Base-by-base conservation (phyloP, 1,284 basidiomycete genomes). In the Apiotrichum veenhuisii region DNA sequence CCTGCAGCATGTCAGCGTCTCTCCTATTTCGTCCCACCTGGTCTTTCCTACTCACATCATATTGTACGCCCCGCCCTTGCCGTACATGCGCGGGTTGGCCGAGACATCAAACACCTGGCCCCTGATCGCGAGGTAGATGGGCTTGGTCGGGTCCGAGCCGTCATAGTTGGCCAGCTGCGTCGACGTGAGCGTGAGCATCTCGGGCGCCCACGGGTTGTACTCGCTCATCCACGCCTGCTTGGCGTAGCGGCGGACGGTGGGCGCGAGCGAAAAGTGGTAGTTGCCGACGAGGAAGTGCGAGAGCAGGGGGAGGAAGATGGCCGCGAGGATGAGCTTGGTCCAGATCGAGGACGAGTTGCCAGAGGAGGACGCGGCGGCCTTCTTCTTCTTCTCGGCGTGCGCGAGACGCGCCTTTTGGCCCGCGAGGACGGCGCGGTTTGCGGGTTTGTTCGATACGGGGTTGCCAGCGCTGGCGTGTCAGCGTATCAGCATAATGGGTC, bases 381-480 rank as follows among this genome's bases (percentile, higher is more conserved):
- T 4, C 25, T n/a, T 46, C 26, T 30, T 20, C 33, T 41, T 34
- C 36, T 37, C 7, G 20, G 70, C 62, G 55, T 69, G 69, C n/a
- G 60, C 70, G 18, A 60, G 44, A 3, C 70, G 64, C 33, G 57
- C 52, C 15, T 64, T 59, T 44, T 74, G 69, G 33, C 65, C 59
- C 5, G 63, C 55, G 12, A 77, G 64, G 37, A 73, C 66, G 5
- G 71, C 65, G 30, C 53, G 86, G 53, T 75, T 92, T 18, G 87
- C 87, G 10, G 79, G 76, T 45, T 81, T 92, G 30, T 74, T 87
- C 15, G 81, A 84, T 34, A 79, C 81, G 4, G 85, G 83, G 7
- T 81, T 79, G 56, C 80, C 77, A 22, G 87, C 87, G 53, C 53
- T 54, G 33, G 9, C 27, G 30, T 55, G 30, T 30, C 12, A 30